A percentile compares a stretch with the other conserved stretches of the same genome.
These are phyloP conservation scores for Penicillium canescens DNA, from an alignment of 495 filamentous ascomycete genomes.

Conservation along the genomic window DNA sequence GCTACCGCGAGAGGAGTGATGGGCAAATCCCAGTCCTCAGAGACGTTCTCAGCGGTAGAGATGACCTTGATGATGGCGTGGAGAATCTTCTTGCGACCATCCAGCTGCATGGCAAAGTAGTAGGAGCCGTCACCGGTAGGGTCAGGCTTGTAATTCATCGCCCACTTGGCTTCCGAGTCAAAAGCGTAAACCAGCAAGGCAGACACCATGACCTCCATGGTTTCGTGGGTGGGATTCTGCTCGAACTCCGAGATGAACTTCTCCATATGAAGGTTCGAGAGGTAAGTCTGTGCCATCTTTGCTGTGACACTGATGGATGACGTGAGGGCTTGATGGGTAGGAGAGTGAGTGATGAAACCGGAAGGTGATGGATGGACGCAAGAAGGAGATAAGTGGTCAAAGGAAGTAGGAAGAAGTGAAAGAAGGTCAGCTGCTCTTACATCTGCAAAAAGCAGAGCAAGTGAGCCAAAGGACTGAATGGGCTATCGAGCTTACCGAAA, in stretches of 20 bases:
- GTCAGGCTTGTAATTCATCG: not conserved
- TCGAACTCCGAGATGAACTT: not conserved
- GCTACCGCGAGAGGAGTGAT: not conserved
- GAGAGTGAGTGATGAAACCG: no score
- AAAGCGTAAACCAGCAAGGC: not conserved
- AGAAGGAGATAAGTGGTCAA: no score
- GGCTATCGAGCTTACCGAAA: no score
- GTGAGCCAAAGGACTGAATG: no score
- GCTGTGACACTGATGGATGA: no score
- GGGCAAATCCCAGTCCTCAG: not conserved
- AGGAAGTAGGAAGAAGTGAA: no score
- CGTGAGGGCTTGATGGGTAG: no score
- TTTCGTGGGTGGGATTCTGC: not conserved
- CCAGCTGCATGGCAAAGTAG: not conserved
- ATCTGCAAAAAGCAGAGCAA: no score
- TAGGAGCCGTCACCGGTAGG: not conserved
- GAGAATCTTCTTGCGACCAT: not conserved
- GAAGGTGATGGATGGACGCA: no score
- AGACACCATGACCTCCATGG: not conserved
- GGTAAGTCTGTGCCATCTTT: not conserved
- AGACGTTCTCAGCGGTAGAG: not conserved
- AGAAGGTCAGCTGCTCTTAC: no score
- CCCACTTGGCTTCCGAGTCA: not conserved
- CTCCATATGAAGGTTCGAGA: not conserved
- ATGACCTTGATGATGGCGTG: conserved; percentile 1